Base-by-base conservation (phyloP, 208 protist species). In the Borovskyia barvae region DNA sequence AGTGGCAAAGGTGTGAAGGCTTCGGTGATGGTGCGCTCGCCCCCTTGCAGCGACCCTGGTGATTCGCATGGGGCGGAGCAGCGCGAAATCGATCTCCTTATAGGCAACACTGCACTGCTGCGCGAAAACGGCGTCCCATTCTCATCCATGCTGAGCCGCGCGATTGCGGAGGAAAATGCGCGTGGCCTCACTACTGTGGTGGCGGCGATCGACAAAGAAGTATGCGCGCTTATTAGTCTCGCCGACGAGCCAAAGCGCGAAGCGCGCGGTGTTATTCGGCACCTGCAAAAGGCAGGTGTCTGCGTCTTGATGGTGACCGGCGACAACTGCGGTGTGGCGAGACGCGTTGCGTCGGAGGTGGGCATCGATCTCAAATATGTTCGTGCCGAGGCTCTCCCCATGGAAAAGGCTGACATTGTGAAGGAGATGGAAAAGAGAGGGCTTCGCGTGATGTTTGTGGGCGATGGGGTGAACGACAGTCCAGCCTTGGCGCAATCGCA, bases 391-490 rank as follows among this genome's bases (percentile, higher is more conserved):
- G 78, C 83, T 14, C 71, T 97, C 15, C 94, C 96, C 0, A 57
- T 28, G 3, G 68, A 81, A 11, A 98, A 98, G 76, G 85, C 82
- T 0, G 52, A 54, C 15, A 89, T 93, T 24, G 85, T 98, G 9
- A 46, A 72, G 39, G 54, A 80, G 43, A 58, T 97, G 20, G 89
- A 97, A 58, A 36, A 36, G 7, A 36, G 45, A 15, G 82, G 72
- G 1, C 22, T 52, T 20, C 43, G 42, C 24, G 88, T 94, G 29
- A 72, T 92, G 51, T 94, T 97, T 45, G 87, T 95, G 25, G 91
- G 91, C 33, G 91, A 97, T 51, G 92, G 92, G 56, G 93, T 95
- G 67, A 97, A 97, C 66, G 92, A 97, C 76, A 82, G 74, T 39
- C 82, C 89, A 2, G 92, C 92, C 6, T 62, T 97, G 24, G 78